Percentiles rank a stretch among this genome's conserved stretches.
phyloP scores from a whole-genome alignment of 2,329 filamentous ascomycete genomes.

The Fusarium continuum region DNA sequence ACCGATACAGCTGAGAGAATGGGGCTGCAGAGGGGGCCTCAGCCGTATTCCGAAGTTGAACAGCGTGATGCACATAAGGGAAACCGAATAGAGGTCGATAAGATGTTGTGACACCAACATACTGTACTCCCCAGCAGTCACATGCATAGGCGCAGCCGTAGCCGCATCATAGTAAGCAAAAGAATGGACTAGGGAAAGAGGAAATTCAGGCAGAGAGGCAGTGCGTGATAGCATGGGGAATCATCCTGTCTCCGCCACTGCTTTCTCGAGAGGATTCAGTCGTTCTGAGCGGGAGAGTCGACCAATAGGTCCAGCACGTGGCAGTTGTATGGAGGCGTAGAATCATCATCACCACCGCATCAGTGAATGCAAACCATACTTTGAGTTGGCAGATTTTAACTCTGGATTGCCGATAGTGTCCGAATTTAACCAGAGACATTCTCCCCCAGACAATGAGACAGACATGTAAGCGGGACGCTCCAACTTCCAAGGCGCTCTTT shows the following conservation, averaged over 20 bases:
- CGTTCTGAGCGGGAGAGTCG: constrained; percentile 16
- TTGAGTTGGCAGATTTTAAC: not conserved
- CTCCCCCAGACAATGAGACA: not conserved
- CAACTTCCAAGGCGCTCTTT: not conserved
- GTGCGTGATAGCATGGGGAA: constrained; percentile 8
- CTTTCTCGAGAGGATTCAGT: constrained; percentile 1
- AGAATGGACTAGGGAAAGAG: constrained; percentile 1
- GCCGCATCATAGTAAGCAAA: constrained; percentile 7
- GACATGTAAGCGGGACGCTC: not conserved
- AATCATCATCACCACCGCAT: constrained; percentile 5
- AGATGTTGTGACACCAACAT: constrained; percentile 10
- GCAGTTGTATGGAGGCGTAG: constrained; percentile 7
- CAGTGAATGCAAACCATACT: constrained; percentile 1
- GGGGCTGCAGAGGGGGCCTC: constrained; percentile 15
- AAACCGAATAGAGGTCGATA: constrained; percentile 11
- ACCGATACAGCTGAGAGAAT: constrained; percentile 24
- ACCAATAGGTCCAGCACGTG: constrained; percentile 32
- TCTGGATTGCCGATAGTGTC: not conserved
- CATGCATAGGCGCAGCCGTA: constrained; percentile 18
- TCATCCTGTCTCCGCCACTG: constrained; percentile 11
- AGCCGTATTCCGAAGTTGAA: constrained; percentile 28
- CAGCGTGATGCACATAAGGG: constrained; percentile 30
- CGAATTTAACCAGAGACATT: not conserved
- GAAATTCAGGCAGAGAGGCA: constrained; percentile 2
- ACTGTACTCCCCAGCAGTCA: constrained; percentile 4